Conservation (phyloP, 2,329 filamentous ascomycete species). For the Fusarium palustre region DNA sequence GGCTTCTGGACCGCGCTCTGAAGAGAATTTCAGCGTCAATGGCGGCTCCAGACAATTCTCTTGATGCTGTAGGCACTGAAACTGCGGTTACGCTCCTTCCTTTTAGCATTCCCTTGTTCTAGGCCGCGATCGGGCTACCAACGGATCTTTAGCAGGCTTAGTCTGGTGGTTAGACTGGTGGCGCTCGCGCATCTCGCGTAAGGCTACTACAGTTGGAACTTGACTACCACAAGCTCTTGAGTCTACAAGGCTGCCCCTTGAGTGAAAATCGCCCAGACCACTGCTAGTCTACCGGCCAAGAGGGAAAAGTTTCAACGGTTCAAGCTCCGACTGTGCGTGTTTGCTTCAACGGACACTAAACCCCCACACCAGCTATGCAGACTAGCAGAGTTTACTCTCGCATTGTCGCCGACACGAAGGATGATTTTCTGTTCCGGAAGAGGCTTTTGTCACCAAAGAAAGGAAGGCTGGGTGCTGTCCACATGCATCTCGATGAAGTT, state of each 20-base stretch:
- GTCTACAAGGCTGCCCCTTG: conserved; percentile 43
- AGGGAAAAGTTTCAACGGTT: conserved; percentile 25
- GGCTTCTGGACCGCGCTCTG: conserved; percentile 13
- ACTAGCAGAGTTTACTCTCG: conserved; percentile 22
- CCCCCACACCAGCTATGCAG: conserved; percentile 33
- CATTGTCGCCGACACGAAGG: conserved; percentile 22
- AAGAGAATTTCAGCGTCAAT: conserved; percentile 2
- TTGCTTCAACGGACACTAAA: conserved; percentile 25
- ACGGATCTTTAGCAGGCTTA: conserved; percentile 22
- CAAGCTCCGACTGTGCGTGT: background rate
- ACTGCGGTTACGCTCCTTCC: conserved; percentile 6
- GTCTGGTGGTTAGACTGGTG: conserved; percentile 29
- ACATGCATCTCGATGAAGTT: conserved; percentile 3
- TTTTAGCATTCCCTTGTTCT: conserved; percentile 32
- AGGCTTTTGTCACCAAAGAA: background rate
- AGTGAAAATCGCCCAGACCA: conserved; percentile 26
- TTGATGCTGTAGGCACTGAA: background rate
- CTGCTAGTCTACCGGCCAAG: conserved; percentile 25
- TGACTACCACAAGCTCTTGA: conserved; percentile 4
- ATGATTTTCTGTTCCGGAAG: conserved; percentile 35
- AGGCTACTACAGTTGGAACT: conserved; percentile 27
- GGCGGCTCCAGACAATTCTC: background rate
- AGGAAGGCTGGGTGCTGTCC: conserved; percentile 9
- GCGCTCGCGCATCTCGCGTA: conserved; percentile 38
- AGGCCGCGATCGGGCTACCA: conserved; percentile 36